phyloP scores from a whole-genome alignment of 768 basidiomycete species.

The Suillus lakei region DNA sequence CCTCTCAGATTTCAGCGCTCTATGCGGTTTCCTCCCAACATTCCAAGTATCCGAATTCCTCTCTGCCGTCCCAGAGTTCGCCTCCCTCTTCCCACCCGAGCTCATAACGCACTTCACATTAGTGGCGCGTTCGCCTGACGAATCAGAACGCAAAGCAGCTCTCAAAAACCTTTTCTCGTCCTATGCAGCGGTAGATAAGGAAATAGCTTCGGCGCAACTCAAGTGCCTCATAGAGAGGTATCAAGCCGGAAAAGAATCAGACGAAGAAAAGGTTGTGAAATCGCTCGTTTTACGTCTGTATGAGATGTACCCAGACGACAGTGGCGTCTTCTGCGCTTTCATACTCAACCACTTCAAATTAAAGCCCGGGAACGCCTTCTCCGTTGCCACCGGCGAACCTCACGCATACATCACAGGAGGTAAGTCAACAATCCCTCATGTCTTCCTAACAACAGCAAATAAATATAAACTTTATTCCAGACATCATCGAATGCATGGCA shows the following conservation, averaged over 20 bases:
- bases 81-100: conserved; percentile 6
- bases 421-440: conserved; percentile 22
- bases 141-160: neutral
- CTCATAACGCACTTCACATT: neutral
- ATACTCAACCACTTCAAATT: conserved; percentile 58
- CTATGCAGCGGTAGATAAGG: conserved; percentile 5
- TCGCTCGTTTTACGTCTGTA: conserved; percentile 47
- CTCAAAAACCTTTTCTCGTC: conserved; percentile 8
- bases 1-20: conserved; percentile 47
- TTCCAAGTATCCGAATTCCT: conserved; percentile 6
- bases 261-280: conserved; percentile 25
- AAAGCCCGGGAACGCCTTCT: conserved; percentile 55
- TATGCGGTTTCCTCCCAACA: conserved; percentile 20
- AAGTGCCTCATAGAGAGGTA: conserved; percentile 6
- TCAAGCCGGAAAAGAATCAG: conserved; percentile 13
- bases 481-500: conserved; percentile 68
- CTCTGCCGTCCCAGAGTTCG: conserved; percentile 10
- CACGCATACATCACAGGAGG: conserved; percentile 65
- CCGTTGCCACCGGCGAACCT: conserved; percentile 58
- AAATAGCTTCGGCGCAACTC: neutral
- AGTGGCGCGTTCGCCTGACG: neutral
- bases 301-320: conserved; percentile 56
- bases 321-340: conserved; percentile 58
- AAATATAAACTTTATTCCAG: conserved; percentile 25
- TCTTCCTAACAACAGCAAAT: neutral